Base-by-base conservation (phyloP, 306 rosid species). In the Cajanus cajan region DNA sequence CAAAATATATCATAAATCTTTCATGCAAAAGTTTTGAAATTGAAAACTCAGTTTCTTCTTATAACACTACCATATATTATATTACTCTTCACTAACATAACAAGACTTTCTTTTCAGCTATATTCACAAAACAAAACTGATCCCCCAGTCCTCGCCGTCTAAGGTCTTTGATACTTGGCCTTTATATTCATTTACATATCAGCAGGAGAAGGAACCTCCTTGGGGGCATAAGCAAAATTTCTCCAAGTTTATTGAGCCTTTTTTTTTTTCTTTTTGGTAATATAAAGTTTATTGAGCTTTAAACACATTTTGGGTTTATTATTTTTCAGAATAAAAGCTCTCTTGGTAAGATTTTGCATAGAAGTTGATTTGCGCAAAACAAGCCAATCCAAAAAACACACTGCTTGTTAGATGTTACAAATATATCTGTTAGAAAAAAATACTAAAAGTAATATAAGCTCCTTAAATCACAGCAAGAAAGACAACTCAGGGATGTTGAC, bases 111-210 rank as follows among this genome's bases (percentile, higher is more conserved):
- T 36, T 44, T 55, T 44, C 62, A 54, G 45, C 71, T 28, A 72
- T 36, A 69, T 54, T 54, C 84, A 51, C 62, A 80, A 85, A 71
- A 80, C 78, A 14, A 50, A 50, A 28, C n/a, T 78, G 70, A 78
- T 54, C 57, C 58, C 25, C 39, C 55, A 78, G 78, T 36, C 54
- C 71, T 66, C 74, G 52, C 57, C 64, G 59, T 39, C 79, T 59
- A 61, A 36, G 71, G 65, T 15, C 41, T 63, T 61, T 74, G 62
- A 68, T 62, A 74, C 71, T 73, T 76, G 22, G 43, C 50, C 41
- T 48, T 45, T 39, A 55, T 14, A 73, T 71, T 69, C 67, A 36
- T 63, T 71, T 64, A 71, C 80, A 80, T 47, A 78, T 43, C 43
- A 36, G 79, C 59, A 72, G 70, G 47, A 43, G 62, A 78, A 31